These are phyloP conservation scores for Solanum neorickii DNA, from an alignment of 257 asterid genomes.

Conservation along the genomic window DNA sequence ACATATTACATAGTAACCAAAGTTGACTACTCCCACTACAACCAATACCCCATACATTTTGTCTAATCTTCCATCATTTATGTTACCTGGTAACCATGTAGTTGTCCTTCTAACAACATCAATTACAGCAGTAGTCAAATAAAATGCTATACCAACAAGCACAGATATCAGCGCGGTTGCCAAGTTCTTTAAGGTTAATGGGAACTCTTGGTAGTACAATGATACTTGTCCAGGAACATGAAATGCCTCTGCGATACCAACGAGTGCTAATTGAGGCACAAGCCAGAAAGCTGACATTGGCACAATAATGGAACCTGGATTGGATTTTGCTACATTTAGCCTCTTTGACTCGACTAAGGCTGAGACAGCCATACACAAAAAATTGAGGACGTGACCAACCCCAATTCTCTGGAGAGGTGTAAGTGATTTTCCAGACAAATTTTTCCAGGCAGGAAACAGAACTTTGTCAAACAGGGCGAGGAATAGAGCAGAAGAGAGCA, in stretches of 20 bases:
- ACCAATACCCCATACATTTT: conserved; percentile 11
- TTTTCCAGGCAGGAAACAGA: conserved; percentile 1
- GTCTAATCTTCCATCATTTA: conserved; percentile 15
- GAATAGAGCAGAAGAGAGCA: neutral
- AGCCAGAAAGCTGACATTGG: conserved; percentile 50
- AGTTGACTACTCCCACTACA: neutral
- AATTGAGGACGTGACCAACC: conserved; percentile 1
- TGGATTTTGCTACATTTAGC: conserved; percentile 10
- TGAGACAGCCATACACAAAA: conserved; percentile 27
- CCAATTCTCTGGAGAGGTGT: conserved; percentile 12
- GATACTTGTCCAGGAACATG: conserved; percentile 47
- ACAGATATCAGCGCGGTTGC: conserved; percentile 48
- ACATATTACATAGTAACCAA: conserved; percentile 2
- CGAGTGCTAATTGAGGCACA: conserved; percentile 19
- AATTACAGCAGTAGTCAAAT: neutral
- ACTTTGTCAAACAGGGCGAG: neutral
- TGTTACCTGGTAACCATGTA: conserved; percentile 15
- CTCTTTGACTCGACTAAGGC: conserved; percentile 51
- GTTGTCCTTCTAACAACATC: conserved; percentile 2
- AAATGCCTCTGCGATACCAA: conserved; percentile 56
- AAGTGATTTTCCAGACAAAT: neutral
- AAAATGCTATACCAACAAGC: conserved; percentile 26
- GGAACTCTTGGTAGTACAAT: conserved; percentile 54
- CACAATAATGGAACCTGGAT: neutral
- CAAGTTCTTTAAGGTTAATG: conserved; percentile 28